Conservation (phyloP, 805 yeast genomes). For the Ogataea pilisensis region DNA sequence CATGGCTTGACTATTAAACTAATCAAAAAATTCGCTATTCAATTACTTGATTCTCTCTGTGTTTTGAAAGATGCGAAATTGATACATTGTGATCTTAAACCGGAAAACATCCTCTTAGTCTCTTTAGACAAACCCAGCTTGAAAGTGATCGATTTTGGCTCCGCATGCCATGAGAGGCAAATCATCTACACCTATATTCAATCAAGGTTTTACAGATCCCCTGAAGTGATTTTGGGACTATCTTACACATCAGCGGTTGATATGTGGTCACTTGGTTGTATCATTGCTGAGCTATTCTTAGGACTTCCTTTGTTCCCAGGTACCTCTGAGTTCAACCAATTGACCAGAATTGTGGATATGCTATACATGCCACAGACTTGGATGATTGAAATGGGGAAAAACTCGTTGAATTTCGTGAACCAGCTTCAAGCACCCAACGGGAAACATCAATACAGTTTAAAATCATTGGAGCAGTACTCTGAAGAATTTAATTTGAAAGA, state of each 20-base stretch:
- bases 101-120: constrained; percentile 84
- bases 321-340: constrained; percentile 86
- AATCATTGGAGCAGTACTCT: constrained; percentile 43
- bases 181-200: constrained; percentile 89
- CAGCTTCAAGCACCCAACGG: constrained; percentile 19
- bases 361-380: constrained; percentile 87
- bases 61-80: constrained; percentile 78
- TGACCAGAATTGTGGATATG: constrained; percentile 76
- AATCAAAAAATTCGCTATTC: constrained; percentile 74
- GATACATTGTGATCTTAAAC: constrained; percentile 95
- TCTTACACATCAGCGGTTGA: constrained; percentile 93
- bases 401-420: constrained; percentile 61
- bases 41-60: constrained; percentile 74
- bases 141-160: constrained; percentile 93
- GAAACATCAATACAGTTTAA: constrained; percentile 25
- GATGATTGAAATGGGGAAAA: constrained; percentile 96
- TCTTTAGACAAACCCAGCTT: constrained; percentile 80
- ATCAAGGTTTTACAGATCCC: constrained; percentile 89
- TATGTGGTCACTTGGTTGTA: constrained; percentile 65
- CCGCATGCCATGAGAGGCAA: constrained; percentile 89
- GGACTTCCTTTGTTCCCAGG: constrained; percentile 97
- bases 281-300: constrained; percentile 54
- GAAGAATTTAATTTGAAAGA: constrained; percentile 56
- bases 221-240: constrained; percentile 87
- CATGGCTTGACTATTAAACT: constrained; percentile 81